phyloP scores from a whole-genome alignment of 176 grass and related monocot genomes.

The Phragmites australis region DNA sequence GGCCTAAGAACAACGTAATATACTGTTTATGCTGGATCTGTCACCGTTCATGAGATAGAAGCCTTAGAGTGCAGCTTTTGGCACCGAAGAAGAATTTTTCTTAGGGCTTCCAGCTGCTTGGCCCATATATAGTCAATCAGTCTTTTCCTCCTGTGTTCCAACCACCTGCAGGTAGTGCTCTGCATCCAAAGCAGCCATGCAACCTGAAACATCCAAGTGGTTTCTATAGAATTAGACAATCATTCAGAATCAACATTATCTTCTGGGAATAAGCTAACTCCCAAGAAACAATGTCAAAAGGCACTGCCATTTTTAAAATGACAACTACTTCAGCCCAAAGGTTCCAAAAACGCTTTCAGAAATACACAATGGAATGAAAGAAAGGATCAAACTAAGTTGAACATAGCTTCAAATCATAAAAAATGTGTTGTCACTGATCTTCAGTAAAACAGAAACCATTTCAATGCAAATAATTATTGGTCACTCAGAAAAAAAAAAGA shows the following conservation, averaged over 20 bases:
- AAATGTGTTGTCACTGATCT: background rate
- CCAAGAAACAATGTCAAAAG: background rate
- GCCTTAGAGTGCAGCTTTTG: conserved; percentile 46
- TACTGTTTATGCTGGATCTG: background rate
- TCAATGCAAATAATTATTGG: background rate
- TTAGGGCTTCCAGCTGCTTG: background rate
- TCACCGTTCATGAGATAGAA: background rate
- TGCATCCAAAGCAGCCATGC: conserved; percentile 96
- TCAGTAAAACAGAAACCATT: background rate
- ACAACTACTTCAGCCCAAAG: background rate
- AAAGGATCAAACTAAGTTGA: background rate
- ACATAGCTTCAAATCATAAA: background rate
- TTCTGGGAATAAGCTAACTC: background rate
- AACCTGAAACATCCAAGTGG: conserved; percentile 50
- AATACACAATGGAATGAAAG: background rate
- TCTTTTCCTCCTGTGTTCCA: conserved; percentile 70
- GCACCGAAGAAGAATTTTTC: background rate
- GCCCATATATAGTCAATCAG: conserved; percentile 54
- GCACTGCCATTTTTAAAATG: background rate
- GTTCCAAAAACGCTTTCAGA: background rate
- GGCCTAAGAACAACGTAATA: conserved; percentile 6
- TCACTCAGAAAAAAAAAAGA: background rate
- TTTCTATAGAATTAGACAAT: background rate
- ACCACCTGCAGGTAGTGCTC: conserved; percentile 92
- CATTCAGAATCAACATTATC: background rate